A percentile compares a stretch with the other conserved stretches of the same genome.
phyloP scores from a whole-genome alignment of 805 yeast genomes.

The Saccharomycopsis sp. region DNA sequence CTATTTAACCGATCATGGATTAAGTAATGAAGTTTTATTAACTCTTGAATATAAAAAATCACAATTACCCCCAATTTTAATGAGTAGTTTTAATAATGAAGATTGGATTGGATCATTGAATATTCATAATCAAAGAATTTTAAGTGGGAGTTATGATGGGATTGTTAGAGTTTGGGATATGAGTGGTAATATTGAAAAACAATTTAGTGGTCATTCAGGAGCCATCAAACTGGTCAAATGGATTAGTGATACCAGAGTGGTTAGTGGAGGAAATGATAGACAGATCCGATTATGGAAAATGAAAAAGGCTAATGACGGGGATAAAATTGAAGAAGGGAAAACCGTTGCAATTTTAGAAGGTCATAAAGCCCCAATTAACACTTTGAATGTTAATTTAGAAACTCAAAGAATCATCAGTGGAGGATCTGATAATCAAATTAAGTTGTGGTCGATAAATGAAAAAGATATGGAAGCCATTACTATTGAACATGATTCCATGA shows the following conservation, averaged over 20 bases:
- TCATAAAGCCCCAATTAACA: conserved; percentile 80
- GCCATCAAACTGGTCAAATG: conserved; percentile 78
- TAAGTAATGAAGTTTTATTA: conserved; percentile 72
- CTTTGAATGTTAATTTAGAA: conserved; percentile 47
- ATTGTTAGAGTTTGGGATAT: conserved; percentile 81
- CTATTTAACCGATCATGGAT: conserved; percentile 63
- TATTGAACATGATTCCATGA: conserved; percentile 31
- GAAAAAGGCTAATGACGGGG: conserved; percentile 24
- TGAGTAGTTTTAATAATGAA: conserved; percentile 81
- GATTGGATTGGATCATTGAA: conserved; percentile 89
- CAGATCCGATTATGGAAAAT: conserved; percentile 83
- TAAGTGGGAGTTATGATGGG: conserved; percentile 92
- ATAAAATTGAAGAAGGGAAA: conserved; percentile 35
- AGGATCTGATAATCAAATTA: conserved; percentile 68
- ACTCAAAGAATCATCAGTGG: conserved; percentile 69
- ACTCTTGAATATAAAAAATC: conserved; percentile 87
- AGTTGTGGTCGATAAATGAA: conserved; percentile 80
- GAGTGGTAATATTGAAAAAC: conserved; percentile 71
- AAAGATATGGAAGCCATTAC: conserved; percentile 69
- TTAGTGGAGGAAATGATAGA: conserved; percentile 84
- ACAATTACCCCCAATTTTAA: conserved; percentile 85
- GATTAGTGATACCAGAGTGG: conserved; percentile 63
- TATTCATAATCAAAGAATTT: conserved; percentile 43
- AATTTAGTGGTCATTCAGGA: conserved; percentile 80
- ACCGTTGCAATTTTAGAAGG: conserved; percentile 83